These are phyloP conservation scores for Scorias spongiosa DNA, from an alignment of 2,329 filamentous ascomycete species.

Conservation along the genomic window DNA sequence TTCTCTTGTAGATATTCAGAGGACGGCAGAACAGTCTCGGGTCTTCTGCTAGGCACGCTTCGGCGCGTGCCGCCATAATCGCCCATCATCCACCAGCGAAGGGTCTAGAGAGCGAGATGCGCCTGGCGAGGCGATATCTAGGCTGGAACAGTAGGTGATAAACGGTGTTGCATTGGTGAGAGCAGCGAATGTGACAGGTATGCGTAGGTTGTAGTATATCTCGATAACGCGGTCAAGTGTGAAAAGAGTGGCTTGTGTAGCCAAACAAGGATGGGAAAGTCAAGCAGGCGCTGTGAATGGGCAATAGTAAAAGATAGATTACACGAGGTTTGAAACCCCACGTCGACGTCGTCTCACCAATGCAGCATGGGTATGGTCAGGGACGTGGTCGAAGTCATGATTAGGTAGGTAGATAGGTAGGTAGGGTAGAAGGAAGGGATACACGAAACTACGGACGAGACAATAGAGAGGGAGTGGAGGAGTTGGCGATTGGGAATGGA, in stretches of 20 bases:
- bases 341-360: neutral
- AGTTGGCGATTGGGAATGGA: neutral
- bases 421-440: neutral
- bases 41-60: neutral
- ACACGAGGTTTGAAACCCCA: neutral
- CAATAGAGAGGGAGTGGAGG: neutral
- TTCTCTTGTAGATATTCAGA: slow-evolving; percentile 18
- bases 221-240: neutral
- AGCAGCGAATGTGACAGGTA: neutral
- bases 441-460: neutral
- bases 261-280: neutral
- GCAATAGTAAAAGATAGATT: neutral
- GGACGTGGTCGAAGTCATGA: neutral
- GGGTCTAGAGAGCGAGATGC: neutral
- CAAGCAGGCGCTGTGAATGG: neutral
- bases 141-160: neutral
- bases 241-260: neutral
- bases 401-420: neutral
- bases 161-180: neutral
- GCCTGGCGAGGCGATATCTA: neutral
- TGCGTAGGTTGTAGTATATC: neutral
- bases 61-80: neutral
- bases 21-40: slow-evolving; percentile 1
- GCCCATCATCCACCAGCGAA: neutral
- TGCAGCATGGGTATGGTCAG: neutral